These are phyloP conservation scores for Ophiostoma ulmi DNA, from an alignment of 2,329 filamentous ascomycete genomes.

Conservation along the genomic window DNA sequence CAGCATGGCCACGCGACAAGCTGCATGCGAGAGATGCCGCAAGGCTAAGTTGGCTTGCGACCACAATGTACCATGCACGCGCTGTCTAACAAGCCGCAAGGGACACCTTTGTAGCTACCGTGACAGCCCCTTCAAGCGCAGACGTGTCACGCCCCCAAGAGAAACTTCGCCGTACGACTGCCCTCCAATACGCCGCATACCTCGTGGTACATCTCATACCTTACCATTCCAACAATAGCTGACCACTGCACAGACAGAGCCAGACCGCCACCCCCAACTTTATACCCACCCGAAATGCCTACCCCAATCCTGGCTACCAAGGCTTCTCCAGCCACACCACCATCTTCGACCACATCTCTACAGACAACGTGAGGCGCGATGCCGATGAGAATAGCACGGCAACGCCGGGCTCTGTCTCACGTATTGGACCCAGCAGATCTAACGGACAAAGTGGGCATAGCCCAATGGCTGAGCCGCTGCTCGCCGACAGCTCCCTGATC, in stretches of 20 bases:
- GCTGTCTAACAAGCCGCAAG: constrained; percentile 3
- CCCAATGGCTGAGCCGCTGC: constrained; percentile 3
- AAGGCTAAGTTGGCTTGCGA: constrained; percentile 12
- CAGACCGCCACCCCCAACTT: constrained; percentile 6
- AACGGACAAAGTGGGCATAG: background rate
- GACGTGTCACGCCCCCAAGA: background rate
- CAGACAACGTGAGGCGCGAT: constrained; percentile 6
- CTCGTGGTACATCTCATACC: background rate
- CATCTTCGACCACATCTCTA: constrained; percentile 10
- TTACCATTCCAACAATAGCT: background rate
- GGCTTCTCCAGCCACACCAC: constrained; percentile 16
- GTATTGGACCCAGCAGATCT: background rate
- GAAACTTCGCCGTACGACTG: background rate
- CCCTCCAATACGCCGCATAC: background rate
- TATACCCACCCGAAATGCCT: constrained; percentile 6
- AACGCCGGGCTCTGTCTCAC: background rate
- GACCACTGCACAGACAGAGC: constrained; percentile 8
- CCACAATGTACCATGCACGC: constrained; percentile 5
- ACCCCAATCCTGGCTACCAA: constrained; percentile 13
- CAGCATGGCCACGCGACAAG: constrained; percentile 8
- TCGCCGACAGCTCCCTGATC: background rate
- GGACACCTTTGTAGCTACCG: constrained; percentile 13
- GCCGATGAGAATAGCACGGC: background rate
- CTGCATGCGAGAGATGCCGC: constrained; percentile 15
- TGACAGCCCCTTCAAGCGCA: constrained; percentile 12